Evolutionary conservation across 805 yeast genomes (phyloP).

Genomic region (Saccharomycopsis fermentans): DNA sequence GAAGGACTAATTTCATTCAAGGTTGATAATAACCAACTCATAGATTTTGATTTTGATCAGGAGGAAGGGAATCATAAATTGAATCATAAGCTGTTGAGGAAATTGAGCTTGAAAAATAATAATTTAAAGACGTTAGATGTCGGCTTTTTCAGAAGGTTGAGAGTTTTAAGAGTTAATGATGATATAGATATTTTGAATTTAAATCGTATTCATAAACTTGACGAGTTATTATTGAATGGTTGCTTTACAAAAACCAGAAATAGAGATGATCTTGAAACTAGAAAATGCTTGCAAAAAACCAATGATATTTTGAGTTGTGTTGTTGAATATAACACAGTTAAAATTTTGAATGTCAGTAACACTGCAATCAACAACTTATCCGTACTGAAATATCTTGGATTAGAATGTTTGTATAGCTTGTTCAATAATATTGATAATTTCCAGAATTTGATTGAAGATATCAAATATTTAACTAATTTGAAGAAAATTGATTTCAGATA

Average conservation of each 20-base stretch:
- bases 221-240: conserved; percentile 15
- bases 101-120: conserved; percentile 15
- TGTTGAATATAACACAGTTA: conserved; percentile 9
- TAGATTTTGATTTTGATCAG: conserved; percentile 4
- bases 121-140: conserved; percentile 5
- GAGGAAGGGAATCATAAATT: conserved; percentile 1
- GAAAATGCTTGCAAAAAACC: not conserved
- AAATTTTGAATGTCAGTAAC: conserved; percentile 10
- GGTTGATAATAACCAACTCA: conserved; percentile 13
- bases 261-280: not conserved
- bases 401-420: conserved; percentile 14
- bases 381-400: conserved; percentile 1
- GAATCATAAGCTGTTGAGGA: conserved; percentile 9
- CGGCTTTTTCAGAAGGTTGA: conserved; percentile 6
- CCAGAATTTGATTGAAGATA: conserved; percentile 11
- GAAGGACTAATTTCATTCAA: conserved; percentile 27
- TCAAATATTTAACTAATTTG: conserved; percentile 11
- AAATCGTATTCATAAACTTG: conserved; percentile 7
- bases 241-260: not conserved
- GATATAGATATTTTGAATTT: conserved; percentile 20
- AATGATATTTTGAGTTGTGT: conserved; percentile 1
- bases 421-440: conserved; percentile 13
- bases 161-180: conserved; percentile 32
- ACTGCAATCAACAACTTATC: conserved; percentile 1
- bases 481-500: conserved; percentile 15